Evolutionary conservation across 805 yeast genomes (phyloP), one percentile per base, ranked within the genome.

Genomic region (Metschnikowia santaceciliae): DNA sequence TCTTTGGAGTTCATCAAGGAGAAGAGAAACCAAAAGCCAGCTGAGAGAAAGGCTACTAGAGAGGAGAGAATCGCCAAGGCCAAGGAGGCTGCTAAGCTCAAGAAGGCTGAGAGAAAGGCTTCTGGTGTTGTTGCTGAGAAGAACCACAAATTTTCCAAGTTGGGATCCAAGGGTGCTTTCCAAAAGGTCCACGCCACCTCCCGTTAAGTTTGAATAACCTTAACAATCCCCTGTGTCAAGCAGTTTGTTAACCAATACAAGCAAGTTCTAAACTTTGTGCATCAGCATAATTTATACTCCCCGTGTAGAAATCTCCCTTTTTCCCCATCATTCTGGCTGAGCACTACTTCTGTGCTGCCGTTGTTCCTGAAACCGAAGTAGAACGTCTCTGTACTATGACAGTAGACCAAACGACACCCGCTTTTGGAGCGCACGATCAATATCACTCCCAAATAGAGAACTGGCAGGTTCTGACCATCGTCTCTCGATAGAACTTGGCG

Each of bases 111-210:
- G 77, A 92, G 95, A 88, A 90, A 89, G 86, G 92, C 95, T 71
- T 90, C 88, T 73, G 73, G 85, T 68, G 83, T 81, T 71, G 88
- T 86, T 71, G 68, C 83, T 61, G 61, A 61, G 55, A 57, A 64
- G 56, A 83, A 82, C 79, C 77, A 89, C 74, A 53, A 53, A 52
- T 45, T 35, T 43, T 88, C 96, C 69, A 92, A 92, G 84, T 95
- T 90, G 84, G 94, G 86, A 77, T 90, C 92, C 72, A 90, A 89
- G 84, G 97, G 97, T 83, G 90, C 96, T 76, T 89, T 88, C 90
- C 94, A 88, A 80, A 90, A 90, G 83, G 97, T 90, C 70, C 86
- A 84, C 67, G 95, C 97, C 69, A 86, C 96, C 73, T 90, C 96
- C 78, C 96, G 96, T 87, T 90, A 90, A 86, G 48, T 38, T 26